Evolutionary conservation across 352 stramenopile species (phyloP), one percentile per base, ranked within the genome.

Genomic region (Pythium dissimile): DNA sequence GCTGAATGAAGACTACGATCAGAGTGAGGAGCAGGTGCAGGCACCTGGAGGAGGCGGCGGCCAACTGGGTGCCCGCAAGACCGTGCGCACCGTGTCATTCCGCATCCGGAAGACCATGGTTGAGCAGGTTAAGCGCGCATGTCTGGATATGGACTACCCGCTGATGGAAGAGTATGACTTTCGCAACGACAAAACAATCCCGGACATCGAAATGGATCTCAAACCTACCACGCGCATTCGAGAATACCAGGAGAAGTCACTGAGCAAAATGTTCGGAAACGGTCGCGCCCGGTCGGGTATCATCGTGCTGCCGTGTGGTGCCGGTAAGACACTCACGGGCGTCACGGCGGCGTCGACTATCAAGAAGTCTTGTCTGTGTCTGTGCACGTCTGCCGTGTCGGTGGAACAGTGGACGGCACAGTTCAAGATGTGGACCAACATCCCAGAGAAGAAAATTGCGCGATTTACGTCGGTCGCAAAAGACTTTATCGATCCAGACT

Each of bases 131-230:
- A 98, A 98, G 75, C 80, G 90, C 50, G 88, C 91, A 30, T 97
- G 96, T 73, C 72, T 98, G 58, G 81, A 98, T 66, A 87, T 97
- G 73, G 91, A 98, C 62, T 99, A 99, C 77, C 97, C 97, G 37
- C 80, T 99, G 11, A 99, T 99, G 95, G 97, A 99, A 61, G 97
- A 99, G 80, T 99, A 99, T 73, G 97, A 99, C 72, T 99, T 99
- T 73, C 82, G 83, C 44, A 92, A 94, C 27, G 80, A 92, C 65
- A 92, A 90, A 68, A 87, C 78, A 11, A 95, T 93, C 67, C 72
- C 85, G 0, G 82, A 92, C 35, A 78, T 94, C 31, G 82, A 94
- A 46, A 94, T 94, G 84, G 81, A 94, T 68, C 67, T 94, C 20
- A 94, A 94, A 50, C 89, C 86, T 43, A 96, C 88, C 7, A 97